These are phyloP conservation scores for Austroboletus eburneus DNA, from an alignment of 768 basidiomycete genomes.

Conservation along the genomic window DNA sequence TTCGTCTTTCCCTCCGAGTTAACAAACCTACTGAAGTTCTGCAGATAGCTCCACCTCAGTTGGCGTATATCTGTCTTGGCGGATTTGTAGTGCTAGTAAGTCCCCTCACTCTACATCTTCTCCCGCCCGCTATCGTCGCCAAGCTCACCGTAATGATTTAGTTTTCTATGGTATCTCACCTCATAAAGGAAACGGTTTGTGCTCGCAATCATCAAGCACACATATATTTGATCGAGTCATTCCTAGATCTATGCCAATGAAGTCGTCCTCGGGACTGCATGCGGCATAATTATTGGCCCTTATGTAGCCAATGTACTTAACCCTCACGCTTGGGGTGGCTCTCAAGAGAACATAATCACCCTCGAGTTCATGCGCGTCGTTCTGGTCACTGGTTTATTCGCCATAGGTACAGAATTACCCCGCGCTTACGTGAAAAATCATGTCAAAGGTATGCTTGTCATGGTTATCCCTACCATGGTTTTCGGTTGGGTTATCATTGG, in stretches of 20 bases:
- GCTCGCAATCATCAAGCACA: not conserved
- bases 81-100: conserved; percentile 49
- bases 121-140: too few relatives aligned
- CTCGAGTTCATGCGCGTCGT: conserved; percentile 85
- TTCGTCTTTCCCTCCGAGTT: conserved; percentile 13
- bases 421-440: conserved; percentile 79
- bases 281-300: conserved; percentile 62
- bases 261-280: conserved; percentile 83
- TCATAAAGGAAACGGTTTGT: conserved; percentile 75
- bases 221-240: not conserved
- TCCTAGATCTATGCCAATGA: conserved; percentile 82
- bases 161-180: conserved; percentile 82
- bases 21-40: conserved; percentile 21
- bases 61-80: conserved; percentile 63
- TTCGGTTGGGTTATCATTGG: conserved; percentile 79
- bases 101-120: not conserved
- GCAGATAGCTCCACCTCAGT: conserved; percentile 48
- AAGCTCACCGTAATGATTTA: conserved; percentile 23
- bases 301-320: conserved; percentile 67
- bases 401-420: conserved; percentile 93
- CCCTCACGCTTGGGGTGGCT: conserved; percentile 74
- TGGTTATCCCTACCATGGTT: conserved; percentile 83
- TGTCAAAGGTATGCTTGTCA: conserved; percentile 59
- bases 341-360: conserved; percentile 56
- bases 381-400: conserved; percentile 88